phyloP scores from a whole-genome alignment of 306 rosid species.

The Luffa acutangula region DNA sequence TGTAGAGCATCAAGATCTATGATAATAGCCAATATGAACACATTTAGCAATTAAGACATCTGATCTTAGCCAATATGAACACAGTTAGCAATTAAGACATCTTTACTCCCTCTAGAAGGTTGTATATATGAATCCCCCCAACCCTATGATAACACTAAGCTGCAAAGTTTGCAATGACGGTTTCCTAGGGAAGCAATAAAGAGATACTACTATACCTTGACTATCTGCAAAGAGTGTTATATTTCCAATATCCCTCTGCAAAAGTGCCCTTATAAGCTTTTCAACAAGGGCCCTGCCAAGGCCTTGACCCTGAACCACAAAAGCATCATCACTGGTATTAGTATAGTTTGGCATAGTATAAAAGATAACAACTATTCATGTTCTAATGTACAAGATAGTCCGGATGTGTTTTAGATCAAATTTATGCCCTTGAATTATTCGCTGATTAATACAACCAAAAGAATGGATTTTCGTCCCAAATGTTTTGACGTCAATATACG shows the following conservation, averaged over 20 bases:
- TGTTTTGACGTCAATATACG: neutral
- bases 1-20: neutral
- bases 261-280: constrained; percentile 71
- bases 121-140: neutral
- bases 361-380: neutral
- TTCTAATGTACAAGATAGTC: neutral
- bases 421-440: neutral
- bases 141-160: neutral
- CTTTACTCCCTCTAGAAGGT: neutral
- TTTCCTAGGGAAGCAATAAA: neutral
- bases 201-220: constrained; percentile 44
- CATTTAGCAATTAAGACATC: too few species aligned
- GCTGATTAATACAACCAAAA: neutral
- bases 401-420: neutral
- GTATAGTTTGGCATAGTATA: constrained; percentile 2
- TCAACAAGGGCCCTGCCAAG: constrained; percentile 91
- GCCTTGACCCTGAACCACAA: constrained; percentile 73
- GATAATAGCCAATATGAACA: neutral
- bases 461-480: neutral
- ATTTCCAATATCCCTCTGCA: constrained; percentile 89
- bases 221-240: constrained; percentile 89
- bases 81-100: neutral
- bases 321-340: constrained; percentile 15
- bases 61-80: neutral
- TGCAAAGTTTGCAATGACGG: neutral